These are phyloP conservation scores for Aphanocladium album DNA, from an alignment of 2,329 filamentous ascomycete genomes.

Conservation along the genomic window DNA sequence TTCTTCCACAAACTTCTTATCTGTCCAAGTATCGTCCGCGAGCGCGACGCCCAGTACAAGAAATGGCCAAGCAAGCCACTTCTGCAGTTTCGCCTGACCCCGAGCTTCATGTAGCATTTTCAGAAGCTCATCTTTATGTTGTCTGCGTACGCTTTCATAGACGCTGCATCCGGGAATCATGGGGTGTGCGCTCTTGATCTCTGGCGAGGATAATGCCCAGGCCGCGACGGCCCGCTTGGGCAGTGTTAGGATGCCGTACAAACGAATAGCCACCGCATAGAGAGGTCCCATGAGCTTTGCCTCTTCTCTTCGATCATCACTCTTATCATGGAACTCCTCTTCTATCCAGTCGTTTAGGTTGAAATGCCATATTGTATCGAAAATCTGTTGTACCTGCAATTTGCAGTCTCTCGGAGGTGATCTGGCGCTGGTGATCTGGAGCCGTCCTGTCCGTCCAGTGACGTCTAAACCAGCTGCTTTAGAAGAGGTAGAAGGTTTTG, in stretches of 20 bases:
- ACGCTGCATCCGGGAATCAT: background rate
- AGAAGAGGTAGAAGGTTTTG: no score
- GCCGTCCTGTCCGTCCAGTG: no score
- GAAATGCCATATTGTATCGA: background rate
- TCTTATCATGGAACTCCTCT: background rate
- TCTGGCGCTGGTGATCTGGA: no score
- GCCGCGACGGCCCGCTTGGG: background rate
- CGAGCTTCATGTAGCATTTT: background rate
- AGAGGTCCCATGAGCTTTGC: background rate
- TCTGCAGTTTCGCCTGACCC: background rate
- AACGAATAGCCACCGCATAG: background rate
- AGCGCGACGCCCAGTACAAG: background rate
- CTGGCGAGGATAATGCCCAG: background rate
- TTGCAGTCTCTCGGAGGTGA: background rate
- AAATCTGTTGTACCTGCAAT: background rate
- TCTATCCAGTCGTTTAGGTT: background rate
- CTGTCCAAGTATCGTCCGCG: background rate
- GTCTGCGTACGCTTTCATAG: background rate
- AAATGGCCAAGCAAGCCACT: conserved; percentile 2
- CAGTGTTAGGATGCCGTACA: conserved; percentile 1
- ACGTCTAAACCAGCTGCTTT: no score
- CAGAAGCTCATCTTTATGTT: background rate
- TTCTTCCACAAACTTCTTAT: background rate
- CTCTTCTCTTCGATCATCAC: background rate
- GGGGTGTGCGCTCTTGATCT: background rate